These are phyloP conservation scores for Euclidium syriacum DNA, from an alignment of 345 rosid genomes.

Conservation along the genomic window DNA sequence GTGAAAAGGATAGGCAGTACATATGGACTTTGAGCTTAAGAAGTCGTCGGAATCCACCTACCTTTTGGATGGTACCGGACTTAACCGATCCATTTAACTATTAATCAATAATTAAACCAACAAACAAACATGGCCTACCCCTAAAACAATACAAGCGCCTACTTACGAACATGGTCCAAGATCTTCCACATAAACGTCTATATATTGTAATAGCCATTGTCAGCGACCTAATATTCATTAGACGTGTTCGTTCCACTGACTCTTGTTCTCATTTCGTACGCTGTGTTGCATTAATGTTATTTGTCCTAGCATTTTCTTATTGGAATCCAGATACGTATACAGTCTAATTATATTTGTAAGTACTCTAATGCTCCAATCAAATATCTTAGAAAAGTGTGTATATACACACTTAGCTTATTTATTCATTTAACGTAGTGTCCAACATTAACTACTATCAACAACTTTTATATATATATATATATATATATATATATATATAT, in stretches of 20 bases:
- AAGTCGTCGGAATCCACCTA: constrained; percentile 11
- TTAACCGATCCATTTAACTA: constrained; percentile 9
- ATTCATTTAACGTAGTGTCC: no score
- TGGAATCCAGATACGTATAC: background rate
- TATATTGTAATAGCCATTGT: background rate
- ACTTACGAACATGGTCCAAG: constrained; percentile 19
- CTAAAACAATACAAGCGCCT: background rate
- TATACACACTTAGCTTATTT: no score
- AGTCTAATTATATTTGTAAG: background rate
- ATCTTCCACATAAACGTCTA: constrained; percentile 22
- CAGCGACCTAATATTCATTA: constrained; percentile 12
- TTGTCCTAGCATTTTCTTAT: background rate
- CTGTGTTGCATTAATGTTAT: background rate
- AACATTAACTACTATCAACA: no score
- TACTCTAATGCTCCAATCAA: background rate
- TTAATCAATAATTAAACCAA: background rate
- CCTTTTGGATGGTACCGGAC: background rate
- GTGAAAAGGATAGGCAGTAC: background rate
- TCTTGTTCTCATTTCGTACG: background rate
- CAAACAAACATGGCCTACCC: constrained; percentile 20
- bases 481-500: no score
- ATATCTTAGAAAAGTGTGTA: background rate
- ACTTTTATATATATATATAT: no score
- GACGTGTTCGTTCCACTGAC: constrained; percentile 24
- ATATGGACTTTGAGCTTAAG: background rate